Evolutionary conservation across 75 land plant species (phyloP).

Genomic region (Ceratopteris richardii): DNA sequence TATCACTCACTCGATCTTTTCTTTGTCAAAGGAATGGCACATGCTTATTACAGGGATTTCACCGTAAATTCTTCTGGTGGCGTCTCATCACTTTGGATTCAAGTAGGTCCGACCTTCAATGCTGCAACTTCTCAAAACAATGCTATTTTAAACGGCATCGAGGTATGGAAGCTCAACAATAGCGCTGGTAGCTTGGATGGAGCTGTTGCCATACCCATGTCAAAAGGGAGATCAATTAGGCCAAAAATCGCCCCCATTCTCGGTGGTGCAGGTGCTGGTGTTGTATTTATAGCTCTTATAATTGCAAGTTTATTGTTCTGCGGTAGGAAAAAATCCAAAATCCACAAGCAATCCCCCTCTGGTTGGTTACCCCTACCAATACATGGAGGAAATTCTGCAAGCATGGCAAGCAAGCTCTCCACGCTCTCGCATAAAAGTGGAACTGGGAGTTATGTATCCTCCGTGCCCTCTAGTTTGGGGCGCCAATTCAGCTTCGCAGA

Average conservation of each 20-base stretch:
- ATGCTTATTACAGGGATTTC: constrained; percentile 44
- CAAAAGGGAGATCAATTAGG: not conserved
- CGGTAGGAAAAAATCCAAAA: constrained; percentile 11
- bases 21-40: constrained; percentile 8
- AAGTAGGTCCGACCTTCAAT: constrained; percentile 19
- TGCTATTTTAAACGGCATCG: constrained; percentile 53
- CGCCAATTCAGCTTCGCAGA: constrained; percentile 49
- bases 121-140: constrained; percentile 4
- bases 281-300: constrained; percentile 6
- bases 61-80: constrained; percentile 25
- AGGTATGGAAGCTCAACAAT: constrained; percentile 58
- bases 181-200: constrained; percentile 31
- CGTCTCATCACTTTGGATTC: constrained; percentile 34
- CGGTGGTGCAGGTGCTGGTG: constrained; percentile 28
- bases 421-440: constrained; percentile 44
- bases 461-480: constrained; percentile 38
- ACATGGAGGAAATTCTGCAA: constrained; percentile 34
- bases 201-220: constrained; percentile 18
- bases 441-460: constrained; percentile 49
- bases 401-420: constrained; percentile 35
- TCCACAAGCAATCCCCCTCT: constrained; percentile 14
- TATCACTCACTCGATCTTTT: constrained; percentile 33
- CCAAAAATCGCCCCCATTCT: constrained; percentile 14
- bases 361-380: constrained; percentile 54
- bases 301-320: not conserved